Base-by-base conservation (phyloP, 805 yeast species). In the Lachancea quebecensis region DNA sequence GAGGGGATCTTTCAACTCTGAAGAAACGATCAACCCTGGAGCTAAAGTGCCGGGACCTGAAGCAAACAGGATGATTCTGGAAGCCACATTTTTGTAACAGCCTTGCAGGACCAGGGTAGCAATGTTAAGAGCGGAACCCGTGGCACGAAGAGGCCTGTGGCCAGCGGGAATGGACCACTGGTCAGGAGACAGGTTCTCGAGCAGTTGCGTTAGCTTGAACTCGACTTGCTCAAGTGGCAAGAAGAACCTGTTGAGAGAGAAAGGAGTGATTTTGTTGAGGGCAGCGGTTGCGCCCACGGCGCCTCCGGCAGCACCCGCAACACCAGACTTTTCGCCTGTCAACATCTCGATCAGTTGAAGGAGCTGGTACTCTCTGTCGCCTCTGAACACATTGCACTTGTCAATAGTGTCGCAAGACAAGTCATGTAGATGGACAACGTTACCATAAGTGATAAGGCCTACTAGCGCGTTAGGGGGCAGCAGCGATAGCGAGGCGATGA, bases 1-100 rank as follows among this genome's bases (percentile, higher is more conserved):
- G 57, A 93, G 85, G 40, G 99, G 96, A 67, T 93, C 99, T 63
- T 86, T 85, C 64, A 93, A 75, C 65, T 89, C 93, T 18, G 83
- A 80, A 38, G 91, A 87, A 27, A 93, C 99, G 54, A 93, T 88
- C 63, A 86, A 71, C 56, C 99, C 99, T 10, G 99, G 98, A 38
- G 84, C 85, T 60, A 85, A 81, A 38, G 99, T 93, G 64, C 96
- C 82, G 40, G 96, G 95, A 51, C 99, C 99, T 44, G 91, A 95
- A 35, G 95, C 81, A 60, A 93, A 93, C 48, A 93, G 72, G 72
- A 88, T 81, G 55, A 93, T 75, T 64, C 97, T 81, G 12, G 95
- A 89, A 41, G 97, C 95, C 55, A 81, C 79, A 46, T 86, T 89
- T 42, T 89, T 81, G 69, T 79, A 87, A 27, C 93, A 74, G 33